A percentile compares a stretch with the other conserved stretches of the same genome.
Conservation (phyloP, 495 filamentous ascomycete genomes). For the Friedmanniomyces simplex region DNA sequence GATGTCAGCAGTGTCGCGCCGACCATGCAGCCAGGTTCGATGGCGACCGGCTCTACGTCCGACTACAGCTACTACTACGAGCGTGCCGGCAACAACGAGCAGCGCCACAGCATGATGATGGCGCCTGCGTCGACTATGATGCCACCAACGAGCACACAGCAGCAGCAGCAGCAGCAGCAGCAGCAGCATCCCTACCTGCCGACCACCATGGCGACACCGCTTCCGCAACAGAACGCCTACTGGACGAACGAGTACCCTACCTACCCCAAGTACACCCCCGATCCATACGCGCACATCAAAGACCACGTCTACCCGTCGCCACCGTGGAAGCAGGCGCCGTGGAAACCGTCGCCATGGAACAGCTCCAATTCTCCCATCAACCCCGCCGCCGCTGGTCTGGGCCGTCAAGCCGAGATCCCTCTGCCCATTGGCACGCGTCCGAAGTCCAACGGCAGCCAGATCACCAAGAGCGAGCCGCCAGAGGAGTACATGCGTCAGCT, state of each 20-base stretch:
- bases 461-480: background rate
- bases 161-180: background rate
- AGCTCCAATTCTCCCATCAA: background rate
- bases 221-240: background rate
- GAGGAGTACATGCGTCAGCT: background rate
- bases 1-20: background rate
- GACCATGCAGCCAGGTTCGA: background rate
- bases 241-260: background rate
- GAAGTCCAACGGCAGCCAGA: background rate
- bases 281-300: background rate
- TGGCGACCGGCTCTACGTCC: background rate
- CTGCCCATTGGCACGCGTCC: constrained; percentile 6
- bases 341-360: background rate
- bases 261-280: background rate
- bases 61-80: constrained; percentile 17
- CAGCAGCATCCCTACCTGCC: background rate
- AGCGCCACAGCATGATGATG: background rate
- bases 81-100: background rate
- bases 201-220: background rate
- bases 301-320: background rate
- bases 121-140: background rate
- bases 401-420: background rate
- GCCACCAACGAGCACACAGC: background rate
- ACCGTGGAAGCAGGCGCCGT: background rate
- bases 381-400: background rate